Conservation (phyloP, 495 filamentous ascomycete genomes). For the Tuber magnatum region DNA sequence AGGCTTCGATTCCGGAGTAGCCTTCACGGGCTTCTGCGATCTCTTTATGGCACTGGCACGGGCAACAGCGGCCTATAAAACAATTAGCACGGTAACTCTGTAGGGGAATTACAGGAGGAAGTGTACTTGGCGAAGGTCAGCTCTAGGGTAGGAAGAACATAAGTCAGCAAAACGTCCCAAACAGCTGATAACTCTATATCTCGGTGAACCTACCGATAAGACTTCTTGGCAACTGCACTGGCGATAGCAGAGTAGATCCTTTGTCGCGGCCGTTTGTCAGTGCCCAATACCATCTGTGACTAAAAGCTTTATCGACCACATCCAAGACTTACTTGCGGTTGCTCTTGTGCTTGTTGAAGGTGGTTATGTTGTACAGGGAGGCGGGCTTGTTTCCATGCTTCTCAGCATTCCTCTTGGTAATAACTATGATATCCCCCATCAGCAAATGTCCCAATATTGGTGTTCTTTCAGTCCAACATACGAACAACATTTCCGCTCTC, state of each 20-base stretch:
- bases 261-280: slow-evolving; percentile 24
- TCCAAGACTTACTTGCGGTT: slow-evolving; percentile 66
- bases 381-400: slow-evolving; percentile 59
- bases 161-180: slow-evolving; percentile 16
- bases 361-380: slow-evolving; percentile 55
- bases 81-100: not conserved
- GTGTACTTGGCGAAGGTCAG: slow-evolving; percentile 64
- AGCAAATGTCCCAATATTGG: not conserved
- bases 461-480: slow-evolving; percentile 7
- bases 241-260: slow-evolving; percentile 87
- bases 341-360: slow-evolving; percentile 60
- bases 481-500: slow-evolving; percentile 62
- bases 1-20: slow-evolving; percentile 60
- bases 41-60: slow-evolving; percentile 79
- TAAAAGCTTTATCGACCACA: slow-evolving; percentile 4
- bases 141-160: slow-evolving; percentile 41
- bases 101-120: slow-evolving; percentile 10
- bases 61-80: slow-evolving; percentile 60
- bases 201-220: slow-evolving; percentile 50
- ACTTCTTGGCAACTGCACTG: slow-evolving; percentile 66
- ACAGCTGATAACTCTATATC: slow-evolving; percentile 5
- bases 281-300: not conserved
- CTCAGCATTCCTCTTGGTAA: slow-evolving; percentile 71
- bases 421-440: slow-evolving; percentile 43
- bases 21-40: slow-evolving; percentile 72